Conservation (phyloP, 345 rosid species). For the Acer campestre region DNA sequence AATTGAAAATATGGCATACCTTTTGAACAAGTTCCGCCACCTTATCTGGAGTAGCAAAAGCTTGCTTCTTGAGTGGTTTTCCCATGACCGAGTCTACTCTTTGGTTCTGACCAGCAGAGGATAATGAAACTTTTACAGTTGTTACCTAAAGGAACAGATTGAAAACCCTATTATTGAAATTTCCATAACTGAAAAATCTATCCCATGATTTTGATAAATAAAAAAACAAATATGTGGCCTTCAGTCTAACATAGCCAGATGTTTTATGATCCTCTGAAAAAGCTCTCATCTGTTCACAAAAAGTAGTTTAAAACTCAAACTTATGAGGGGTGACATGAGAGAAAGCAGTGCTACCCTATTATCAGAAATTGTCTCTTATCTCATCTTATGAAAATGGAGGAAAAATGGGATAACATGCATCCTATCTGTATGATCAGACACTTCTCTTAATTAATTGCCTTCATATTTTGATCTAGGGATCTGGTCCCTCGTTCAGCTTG, state of each 20-base stretch:
- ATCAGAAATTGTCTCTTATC: not conserved
- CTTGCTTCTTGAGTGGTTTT: conserved; percentile 93
- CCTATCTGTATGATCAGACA: not conserved
- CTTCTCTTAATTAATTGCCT: not conserved
- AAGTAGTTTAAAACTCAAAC: not conserved
- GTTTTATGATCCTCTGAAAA: not conserved
- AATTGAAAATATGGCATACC: conserved; percentile 43
- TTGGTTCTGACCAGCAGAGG: conserved; percentile 60
- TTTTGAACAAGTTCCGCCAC: conserved; percentile 94
- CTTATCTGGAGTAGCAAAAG: conserved; percentile 93
- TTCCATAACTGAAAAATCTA: not conserved
- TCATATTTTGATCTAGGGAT: not conserved
- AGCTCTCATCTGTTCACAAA: not conserved
- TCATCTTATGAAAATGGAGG: not conserved
- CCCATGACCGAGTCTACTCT: conserved; percentile 70
- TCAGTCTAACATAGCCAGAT: not conserved
- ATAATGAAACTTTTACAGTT: conserved; percentile 79
- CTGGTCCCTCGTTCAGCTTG: conserved; percentile 1
- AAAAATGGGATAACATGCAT: conserved; percentile 5
- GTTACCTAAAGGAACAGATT: conserved; percentile 61
- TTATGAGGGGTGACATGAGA: not conserved
- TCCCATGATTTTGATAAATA: not conserved
- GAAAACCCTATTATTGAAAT: not conserved
- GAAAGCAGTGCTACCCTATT: not conserved
- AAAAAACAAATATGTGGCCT: not conserved